Conservation (phyloP, 441 rosid species). For the Aquilaria agallochum region DNA sequence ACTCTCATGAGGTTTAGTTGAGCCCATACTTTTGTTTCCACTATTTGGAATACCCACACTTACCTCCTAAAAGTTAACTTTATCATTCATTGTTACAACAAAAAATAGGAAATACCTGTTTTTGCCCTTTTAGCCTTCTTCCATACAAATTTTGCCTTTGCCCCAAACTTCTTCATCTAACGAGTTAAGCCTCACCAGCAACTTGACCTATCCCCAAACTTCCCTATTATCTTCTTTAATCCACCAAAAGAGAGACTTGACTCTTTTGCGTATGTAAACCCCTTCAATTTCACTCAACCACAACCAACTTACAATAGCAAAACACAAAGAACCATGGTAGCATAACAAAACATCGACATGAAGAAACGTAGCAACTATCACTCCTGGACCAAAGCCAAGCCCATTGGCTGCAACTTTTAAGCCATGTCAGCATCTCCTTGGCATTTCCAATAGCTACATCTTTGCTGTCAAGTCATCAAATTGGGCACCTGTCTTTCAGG, state of each 20-base stretch:
- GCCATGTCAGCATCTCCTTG: slow-evolving; percentile 32
- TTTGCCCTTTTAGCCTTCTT: no score
- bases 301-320: slow-evolving; percentile 1
- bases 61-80: no score
- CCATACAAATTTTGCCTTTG: no score
- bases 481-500: slow-evolving; percentile 10
- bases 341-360: slow-evolving; percentile 3
- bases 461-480: slow-evolving; percentile 50
- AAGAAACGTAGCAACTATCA: slow-evolving; percentile 1
- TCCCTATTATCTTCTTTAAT: slow-evolving; percentile 21
- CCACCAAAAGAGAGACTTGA: slow-evolving; percentile 7
- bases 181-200: no score
- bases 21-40: no score
- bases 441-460: slow-evolving; percentile 17
- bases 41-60: no score
- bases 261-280: slow-evolving; percentile 4
- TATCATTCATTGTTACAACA: no score
- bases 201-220: not conserved
- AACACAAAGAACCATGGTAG: not conserved
- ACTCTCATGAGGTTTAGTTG: no score
- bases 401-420: slow-evolving; percentile 42
- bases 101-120: no score
- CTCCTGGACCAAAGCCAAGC: slow-evolving; percentile 44
- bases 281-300: not conserved
- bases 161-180: no score